Evolutionary conservation across 2,329 filamentous ascomycete genomes (phyloP).

Genomic region (Dendrostoma leiphaemia): DNA sequence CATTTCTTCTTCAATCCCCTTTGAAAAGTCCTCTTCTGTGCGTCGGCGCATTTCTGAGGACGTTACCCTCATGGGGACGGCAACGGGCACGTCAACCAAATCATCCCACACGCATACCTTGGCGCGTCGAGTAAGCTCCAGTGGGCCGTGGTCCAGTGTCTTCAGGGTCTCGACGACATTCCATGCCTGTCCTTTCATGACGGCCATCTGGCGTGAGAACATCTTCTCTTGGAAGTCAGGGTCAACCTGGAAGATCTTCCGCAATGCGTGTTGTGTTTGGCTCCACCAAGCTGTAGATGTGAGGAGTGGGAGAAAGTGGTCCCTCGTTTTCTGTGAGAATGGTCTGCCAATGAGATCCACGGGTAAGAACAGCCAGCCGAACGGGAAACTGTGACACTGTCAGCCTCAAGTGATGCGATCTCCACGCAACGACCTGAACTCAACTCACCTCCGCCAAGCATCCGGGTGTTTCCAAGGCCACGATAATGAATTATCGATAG

Average conservation of each 20-base stretch:
- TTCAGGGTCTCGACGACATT: constrained; percentile 98
- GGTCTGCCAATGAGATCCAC: constrained; percentile 95
- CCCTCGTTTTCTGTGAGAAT: constrained; percentile 88
- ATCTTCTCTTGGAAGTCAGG: constrained; percentile 97
- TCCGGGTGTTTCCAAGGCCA: constrained; percentile 99
- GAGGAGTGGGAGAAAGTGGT: constrained; percentile 92
- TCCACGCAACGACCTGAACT: background rate
- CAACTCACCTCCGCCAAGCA: constrained; percentile 63
- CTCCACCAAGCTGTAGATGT: constrained; percentile 97
- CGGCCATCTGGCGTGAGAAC: constrained; percentile 97
- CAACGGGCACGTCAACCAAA: constrained; percentile 90
- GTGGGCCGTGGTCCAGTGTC: constrained; percentile 82
- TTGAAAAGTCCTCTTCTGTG: constrained; percentile 43
- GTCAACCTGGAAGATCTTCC: constrained; percentile 86
- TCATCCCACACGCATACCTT: constrained; percentile 98
- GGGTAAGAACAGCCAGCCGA: constrained; percentile 96
- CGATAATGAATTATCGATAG: constrained; percentile 96
- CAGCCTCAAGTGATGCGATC: constrained; percentile 18
- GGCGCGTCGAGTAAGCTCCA: constrained; percentile 86
- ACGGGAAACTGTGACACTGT: constrained; percentile 74
- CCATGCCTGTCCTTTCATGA: constrained; percentile 99
- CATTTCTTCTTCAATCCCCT: constrained; percentile 76
- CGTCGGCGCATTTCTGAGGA: constrained; percentile 80
- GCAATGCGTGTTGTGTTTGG: constrained; percentile 83
- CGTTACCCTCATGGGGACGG: constrained; percentile 81